Base-by-base conservation (phyloP, 176 grass and related monocot genomes). In the Musa beccarii region DNA sequence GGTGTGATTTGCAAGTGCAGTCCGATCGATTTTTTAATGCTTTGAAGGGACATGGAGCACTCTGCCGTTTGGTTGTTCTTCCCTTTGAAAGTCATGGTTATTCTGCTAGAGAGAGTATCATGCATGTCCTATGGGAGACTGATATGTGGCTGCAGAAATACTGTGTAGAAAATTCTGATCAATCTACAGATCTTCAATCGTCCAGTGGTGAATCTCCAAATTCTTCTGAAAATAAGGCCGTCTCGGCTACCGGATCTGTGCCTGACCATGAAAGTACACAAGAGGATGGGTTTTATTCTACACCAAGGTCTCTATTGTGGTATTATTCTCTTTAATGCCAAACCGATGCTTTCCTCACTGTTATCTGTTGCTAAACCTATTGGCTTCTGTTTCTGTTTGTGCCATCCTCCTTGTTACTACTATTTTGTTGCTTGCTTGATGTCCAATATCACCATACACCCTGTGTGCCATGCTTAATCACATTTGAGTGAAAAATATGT, bases 1-100 rank as follows among this genome's bases (percentile, higher is more conserved):
- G 0, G 28, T 73, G 9, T 17, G 11, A 9, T 52, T 66, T 14
- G 17, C n/a, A 19, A 29, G 75, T 81, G 77, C 86, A 99, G 96
- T 99, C 96, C 2, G 96, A 99, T 75, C 86, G 96, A 55, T 99
- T 99, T 80, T 99, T 99, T 76, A 99, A 88, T 92, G 96, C 96
- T 65, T 85, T 99, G 83, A 99, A 99, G 87, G 96, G 96, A 61
- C 91, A 99, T 52, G 96, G 96, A 75, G 86, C 87, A 56, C 66
- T 89, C 13, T 94, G 86, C 26, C 90, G 96, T 79, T 89, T 99
- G 84, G 96, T 99, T 19, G 83, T 99, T 87, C 96, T 99, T 66
- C 96, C 96, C 53, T 86, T 88, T 14, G 96, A 99, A 77, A 99
- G 91, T 79, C 96, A 99, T 71, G 91, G 96, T 53, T 99, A 99